A percentile compares a stretch with the other conserved stretches of the same genome.
These are phyloP conservation scores for Citrus trifoliata DNA, from an alignment of 345 rosid species.

Conservation along the genomic window DNA sequence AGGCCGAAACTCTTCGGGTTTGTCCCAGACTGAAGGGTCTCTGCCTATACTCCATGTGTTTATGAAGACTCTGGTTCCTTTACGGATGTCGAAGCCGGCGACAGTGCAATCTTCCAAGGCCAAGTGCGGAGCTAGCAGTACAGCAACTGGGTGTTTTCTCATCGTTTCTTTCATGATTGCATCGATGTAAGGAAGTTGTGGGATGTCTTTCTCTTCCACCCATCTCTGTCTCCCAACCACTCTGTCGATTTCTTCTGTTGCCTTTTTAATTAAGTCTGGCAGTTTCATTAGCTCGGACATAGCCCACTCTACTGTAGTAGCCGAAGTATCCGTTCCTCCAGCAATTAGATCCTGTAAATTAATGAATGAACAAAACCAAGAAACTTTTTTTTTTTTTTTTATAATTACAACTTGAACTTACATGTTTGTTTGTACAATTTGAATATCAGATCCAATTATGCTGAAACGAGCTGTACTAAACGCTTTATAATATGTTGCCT, in stretches of 20 bases:
- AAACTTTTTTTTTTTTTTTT: too few species aligned
- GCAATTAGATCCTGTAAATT: slow-evolving; percentile 23
- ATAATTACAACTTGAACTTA: too few species aligned
- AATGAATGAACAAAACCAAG: not conserved
- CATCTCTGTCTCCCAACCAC: slow-evolving; percentile 24
- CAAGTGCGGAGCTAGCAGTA: slow-evolving; percentile 7
- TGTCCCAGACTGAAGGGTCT: slow-evolving; percentile 21
- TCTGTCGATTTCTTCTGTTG: slow-evolving; percentile 25
- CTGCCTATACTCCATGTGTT: slow-evolving; percentile 33
- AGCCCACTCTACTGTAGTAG: slow-evolving; percentile 30
- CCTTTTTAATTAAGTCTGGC: slow-evolving; percentile 11
- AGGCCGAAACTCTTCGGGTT: slow-evolving; percentile 19
- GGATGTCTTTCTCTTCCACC: slow-evolving; percentile 25
- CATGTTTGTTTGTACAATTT: too few species aligned
- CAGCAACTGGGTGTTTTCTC: slow-evolving; percentile 26
- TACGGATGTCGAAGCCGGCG: slow-evolving; percentile 15
- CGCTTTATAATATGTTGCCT: too few species aligned
- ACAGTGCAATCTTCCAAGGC: slow-evolving; percentile 19
- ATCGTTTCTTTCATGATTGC: slow-evolving; percentile 28
- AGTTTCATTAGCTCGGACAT: slow-evolving; percentile 27
- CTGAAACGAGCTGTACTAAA: too few species aligned
- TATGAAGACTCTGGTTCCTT: slow-evolving; percentile 18
- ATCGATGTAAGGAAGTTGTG: slow-evolving; percentile 22
- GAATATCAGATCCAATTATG: too few species aligned
- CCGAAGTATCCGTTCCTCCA: slow-evolving; percentile 32